These are phyloP conservation scores for Rubroshorea leprosula DNA, from an alignment of 345 rosid genomes.

Conservation along the genomic window DNA sequence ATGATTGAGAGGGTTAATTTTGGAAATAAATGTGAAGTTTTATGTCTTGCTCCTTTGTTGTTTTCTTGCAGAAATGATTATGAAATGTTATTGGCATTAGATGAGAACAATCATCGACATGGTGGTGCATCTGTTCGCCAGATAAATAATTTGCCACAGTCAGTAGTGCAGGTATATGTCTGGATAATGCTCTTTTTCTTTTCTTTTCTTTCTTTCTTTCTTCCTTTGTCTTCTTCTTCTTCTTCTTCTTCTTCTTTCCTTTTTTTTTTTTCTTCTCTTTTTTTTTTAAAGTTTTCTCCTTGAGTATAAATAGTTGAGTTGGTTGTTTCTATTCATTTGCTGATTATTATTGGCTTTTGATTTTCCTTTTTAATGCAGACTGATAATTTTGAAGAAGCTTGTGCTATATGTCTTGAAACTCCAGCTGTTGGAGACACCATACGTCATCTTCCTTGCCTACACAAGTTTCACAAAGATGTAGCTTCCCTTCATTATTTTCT, in stretches of 20 bases:
- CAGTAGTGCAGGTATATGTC: slow-evolving; percentile 52
- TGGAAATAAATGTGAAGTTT: neutral
- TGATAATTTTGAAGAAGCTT: slow-evolving; percentile 57
- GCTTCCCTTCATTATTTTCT: slow-evolving; percentile 2
- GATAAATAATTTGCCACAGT: slow-evolving; percentile 75
- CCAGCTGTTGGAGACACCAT: slow-evolving; percentile 73
- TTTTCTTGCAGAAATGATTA: slow-evolving; percentile 69
- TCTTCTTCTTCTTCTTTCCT: no score
- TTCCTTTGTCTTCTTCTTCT: no score
- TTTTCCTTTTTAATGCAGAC: slow-evolving; percentile 36
- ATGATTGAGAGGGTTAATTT: neutral
- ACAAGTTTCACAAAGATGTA: slow-evolving; percentile 96
- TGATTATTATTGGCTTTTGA: no score
- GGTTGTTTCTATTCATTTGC: no score
- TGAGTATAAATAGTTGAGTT: no score
- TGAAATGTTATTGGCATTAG: slow-evolving; percentile 87
- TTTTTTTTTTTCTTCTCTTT: no score
- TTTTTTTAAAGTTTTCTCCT: no score
- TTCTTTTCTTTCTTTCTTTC: neutral
- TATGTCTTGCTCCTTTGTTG: slow-evolving; percentile 4
- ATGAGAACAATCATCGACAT: slow-evolving; percentile 52
- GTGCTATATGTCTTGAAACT: slow-evolving; percentile 79
- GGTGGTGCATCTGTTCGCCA: slow-evolving; percentile 60
- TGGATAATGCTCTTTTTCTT: neutral
- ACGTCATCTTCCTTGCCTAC: slow-evolving; percentile 95